Conservation (phyloP, 176 grass and related monocot species). For the Microstegium vimineum region DNA sequence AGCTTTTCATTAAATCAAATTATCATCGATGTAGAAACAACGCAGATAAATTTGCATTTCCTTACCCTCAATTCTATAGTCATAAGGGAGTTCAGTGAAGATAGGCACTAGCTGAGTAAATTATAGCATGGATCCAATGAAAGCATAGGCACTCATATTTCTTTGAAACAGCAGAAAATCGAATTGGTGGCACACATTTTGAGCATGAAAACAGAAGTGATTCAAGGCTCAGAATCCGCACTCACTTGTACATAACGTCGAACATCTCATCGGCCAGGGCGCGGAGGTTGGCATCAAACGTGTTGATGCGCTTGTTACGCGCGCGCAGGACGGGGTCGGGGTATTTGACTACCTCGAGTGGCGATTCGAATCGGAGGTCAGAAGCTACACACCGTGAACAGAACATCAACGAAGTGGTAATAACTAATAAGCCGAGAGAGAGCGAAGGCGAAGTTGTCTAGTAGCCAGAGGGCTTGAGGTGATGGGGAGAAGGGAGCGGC, state of each 20-base stretch:
- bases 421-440: neutral
- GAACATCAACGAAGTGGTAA: neutral
- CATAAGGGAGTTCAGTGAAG: neutral
- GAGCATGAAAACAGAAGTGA: neutral
- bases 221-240: neutral
- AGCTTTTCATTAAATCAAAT: neutral
- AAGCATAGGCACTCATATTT: neutral
- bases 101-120: neutral
- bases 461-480: neutral
- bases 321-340: slow-evolving; percentile 72
- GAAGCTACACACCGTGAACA: slow-evolving; percentile 45
- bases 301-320: slow-evolving; percentile 79
- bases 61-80: neutral
- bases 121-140: neutral
- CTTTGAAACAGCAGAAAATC: neutral
- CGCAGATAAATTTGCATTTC: neutral
- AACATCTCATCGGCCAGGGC: slow-evolving; percentile 80
- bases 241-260: slow-evolving; percentile 98
- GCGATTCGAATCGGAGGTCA: slow-evolving; percentile 73
- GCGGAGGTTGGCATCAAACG: slow-evolving; percentile 67
- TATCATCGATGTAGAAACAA: neutral
- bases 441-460: neutral
- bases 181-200: neutral
- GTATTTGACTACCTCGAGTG: slow-evolving; percentile 84
- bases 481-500: neutral